Conservation (phyloP, 257 asterid genomes). For the Agastache rugosa region DNA sequence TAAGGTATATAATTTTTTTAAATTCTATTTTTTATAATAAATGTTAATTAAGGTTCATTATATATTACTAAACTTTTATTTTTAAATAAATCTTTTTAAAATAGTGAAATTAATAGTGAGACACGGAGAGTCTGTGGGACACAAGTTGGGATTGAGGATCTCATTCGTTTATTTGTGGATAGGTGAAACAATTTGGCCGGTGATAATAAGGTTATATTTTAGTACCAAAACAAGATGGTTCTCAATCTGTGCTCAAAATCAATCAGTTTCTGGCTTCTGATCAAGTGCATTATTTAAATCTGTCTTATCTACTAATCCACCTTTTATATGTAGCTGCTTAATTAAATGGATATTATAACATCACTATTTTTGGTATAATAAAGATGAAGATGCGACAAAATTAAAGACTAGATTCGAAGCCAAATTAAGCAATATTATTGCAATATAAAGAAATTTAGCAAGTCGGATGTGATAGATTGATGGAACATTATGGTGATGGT, state of each 20-base stretch:
- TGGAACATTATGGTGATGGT: slow-evolving; percentile 27
- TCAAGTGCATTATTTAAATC: not conserved
- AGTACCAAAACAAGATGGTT: not conserved
- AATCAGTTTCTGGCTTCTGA: not conserved
- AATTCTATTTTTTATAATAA: too few relatives aligned
- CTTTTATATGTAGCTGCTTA: not conserved
- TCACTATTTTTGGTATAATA: slow-evolving; percentile 25
- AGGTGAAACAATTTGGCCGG: not conserved
- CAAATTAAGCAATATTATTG: not conserved
- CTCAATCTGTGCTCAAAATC: not conserved
- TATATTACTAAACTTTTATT: too few relatives aligned
- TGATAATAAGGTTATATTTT: not conserved
- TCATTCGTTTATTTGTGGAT: too few relatives aligned
- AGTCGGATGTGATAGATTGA: slow-evolving; percentile 11
- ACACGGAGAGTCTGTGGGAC: too few relatives aligned
- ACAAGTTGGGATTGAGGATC: too few relatives aligned
- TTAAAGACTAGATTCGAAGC: not conserved
- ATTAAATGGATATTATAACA: not conserved
- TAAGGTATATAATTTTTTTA: too few relatives aligned
- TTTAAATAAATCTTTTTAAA: too few relatives aligned
- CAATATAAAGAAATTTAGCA: slow-evolving; percentile 2
- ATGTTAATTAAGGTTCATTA: too few relatives aligned
- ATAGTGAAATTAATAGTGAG: too few relatives aligned
- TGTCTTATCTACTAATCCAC: slow-evolving; percentile 1
- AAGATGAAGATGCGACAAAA: slow-evolving; percentile 14